Evolutionary conservation across 1,284 basidiomycete genomes (phyloP).

Genomic region (Ceratobasidium sp.): DNA sequence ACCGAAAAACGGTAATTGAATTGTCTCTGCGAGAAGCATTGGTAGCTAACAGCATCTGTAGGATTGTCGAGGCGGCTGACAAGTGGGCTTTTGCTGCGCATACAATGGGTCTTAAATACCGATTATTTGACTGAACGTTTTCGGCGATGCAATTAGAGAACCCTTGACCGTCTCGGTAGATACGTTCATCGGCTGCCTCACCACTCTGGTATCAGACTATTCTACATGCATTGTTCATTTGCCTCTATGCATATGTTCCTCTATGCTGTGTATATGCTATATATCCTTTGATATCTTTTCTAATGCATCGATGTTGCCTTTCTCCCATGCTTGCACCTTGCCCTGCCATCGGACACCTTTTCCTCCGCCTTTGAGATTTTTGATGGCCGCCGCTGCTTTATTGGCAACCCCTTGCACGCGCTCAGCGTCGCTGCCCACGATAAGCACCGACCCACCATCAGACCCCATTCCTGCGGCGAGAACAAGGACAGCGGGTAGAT

Average conservation of each 20-base stretch:
- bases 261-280: not conserved
- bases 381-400: not conserved
- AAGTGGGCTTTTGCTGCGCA: slow-evolving; percentile 82
- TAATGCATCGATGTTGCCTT: slow-evolving; percentile 15
- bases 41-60: slow-evolving; percentile 53
- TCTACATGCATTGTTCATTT: no score
- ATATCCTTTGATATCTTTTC: slow-evolving; percentile 2
- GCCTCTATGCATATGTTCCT: slow-evolving; percentile 2
- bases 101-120: slow-evolving; percentile 66
- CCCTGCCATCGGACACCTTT: slow-evolving; percentile 45
- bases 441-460: slow-evolving; percentile 44
- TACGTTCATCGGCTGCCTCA: not conserved
- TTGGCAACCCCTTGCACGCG: slow-evolving; percentile 6
- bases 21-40: not conserved
- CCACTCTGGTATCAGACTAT: no score
- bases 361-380: slow-evolving; percentile 42
- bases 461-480: slow-evolving; percentile 27
- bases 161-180: not conserved
- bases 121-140: not conserved
- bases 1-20: slow-evolving; percentile 74
- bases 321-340: slow-evolving; percentile 33
- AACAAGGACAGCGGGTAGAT: slow-evolving; percentile 18
- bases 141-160: not conserved
- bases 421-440: slow-evolving; percentile 14
- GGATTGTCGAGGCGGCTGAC: slow-evolving; percentile 80